These are phyloP conservation scores for Notholithocarpus densiflorus DNA, from an alignment of 306 rosid genomes.

Conservation along the genomic window DNA sequence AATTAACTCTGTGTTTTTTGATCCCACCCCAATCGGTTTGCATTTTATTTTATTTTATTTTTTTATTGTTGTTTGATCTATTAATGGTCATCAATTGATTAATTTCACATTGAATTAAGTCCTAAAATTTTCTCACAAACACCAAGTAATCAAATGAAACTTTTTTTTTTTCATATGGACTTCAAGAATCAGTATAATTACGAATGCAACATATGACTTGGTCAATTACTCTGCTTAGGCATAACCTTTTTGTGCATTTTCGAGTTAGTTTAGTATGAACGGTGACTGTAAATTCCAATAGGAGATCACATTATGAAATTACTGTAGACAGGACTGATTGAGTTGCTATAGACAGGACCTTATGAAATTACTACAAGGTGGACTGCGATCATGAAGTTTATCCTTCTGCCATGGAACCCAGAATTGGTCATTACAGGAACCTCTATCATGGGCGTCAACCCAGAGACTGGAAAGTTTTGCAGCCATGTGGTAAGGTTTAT, in stretches of 20 bases:
- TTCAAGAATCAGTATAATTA: too few species aligned
- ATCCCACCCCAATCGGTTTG: too few species aligned
- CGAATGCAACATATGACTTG: too few species aligned
- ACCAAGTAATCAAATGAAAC: too few species aligned
- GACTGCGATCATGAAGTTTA: conserved; percentile 87
- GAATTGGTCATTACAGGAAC: conserved; percentile 77
- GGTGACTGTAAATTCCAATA: not conserved
- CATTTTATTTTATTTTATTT: too few species aligned
- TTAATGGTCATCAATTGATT: too few species aligned
- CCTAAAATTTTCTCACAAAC: too few species aligned
- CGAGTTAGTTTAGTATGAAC: not conserved
- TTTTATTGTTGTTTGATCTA: too few species aligned
- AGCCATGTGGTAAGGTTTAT: conserved; percentile 65
- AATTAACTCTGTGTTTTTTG: too few species aligned
- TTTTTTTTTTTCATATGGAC: too few species aligned
- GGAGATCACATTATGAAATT: not conserved
- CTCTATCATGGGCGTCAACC: conserved; percentile 86
- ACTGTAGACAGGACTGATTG: conserved; percentile 24
- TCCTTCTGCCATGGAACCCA: conserved; percentile 89
- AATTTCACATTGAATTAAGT: too few species aligned
- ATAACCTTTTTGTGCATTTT: not conserved
- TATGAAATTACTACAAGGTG: conserved; percentile 89
- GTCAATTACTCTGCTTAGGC: not conserved
- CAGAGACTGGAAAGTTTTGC: conserved; percentile 77
- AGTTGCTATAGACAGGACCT: conserved; percentile 79